A percentile compares a stretch with the other conserved stretches of the same genome.
These are phyloP conservation scores for Papiliotrema laurentii DNA, from an alignment of 1,284 basidiomycete genomes.

Conservation along the genomic window DNA sequence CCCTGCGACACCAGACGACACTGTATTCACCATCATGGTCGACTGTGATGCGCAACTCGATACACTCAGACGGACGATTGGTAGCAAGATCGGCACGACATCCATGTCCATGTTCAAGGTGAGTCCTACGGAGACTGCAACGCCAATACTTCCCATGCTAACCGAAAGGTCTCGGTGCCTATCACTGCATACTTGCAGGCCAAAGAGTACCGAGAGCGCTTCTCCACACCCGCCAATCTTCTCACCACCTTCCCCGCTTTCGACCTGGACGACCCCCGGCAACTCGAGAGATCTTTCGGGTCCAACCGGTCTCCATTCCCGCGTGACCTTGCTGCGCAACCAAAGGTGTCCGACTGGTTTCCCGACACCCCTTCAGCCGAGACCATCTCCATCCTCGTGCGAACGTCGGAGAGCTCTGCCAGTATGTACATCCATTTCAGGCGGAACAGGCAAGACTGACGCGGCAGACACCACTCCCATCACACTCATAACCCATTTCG, in stretches of 20 bases:
- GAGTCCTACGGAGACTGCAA: not conserved
- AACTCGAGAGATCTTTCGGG: slow-evolving; percentile 22
- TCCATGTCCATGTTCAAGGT: slow-evolving; percentile 42
- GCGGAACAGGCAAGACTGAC: not conserved
- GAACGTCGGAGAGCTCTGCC: slow-evolving; percentile 15
- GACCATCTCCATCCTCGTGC: slow-evolving; percentile 31
- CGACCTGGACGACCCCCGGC: slow-evolving; percentile 38
- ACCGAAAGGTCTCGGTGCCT: slow-evolving; percentile 41
- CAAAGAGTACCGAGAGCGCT: slow-evolving; percentile 28
- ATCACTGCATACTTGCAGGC: slow-evolving; percentile 37
- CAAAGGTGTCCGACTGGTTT: slow-evolving; percentile 18
- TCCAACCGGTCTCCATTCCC: slow-evolving; percentile 9
- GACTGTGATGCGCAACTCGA: slow-evolving; percentile 23
- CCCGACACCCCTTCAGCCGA: slow-evolving; percentile 13
- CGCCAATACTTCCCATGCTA: not conserved
- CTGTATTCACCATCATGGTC: slow-evolving; percentile 31
- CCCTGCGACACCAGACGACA: slow-evolving; percentile 9
- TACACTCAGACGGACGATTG: slow-evolving; percentile 25
- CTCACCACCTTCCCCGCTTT: slow-evolving; percentile 38
- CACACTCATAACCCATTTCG: slow-evolving; percentile 31
- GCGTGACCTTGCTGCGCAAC: slow-evolving; percentile 1
- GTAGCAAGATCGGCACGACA: slow-evolving; percentile 19
- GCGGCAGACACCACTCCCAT: slow-evolving; percentile 16
- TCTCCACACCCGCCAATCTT: slow-evolving; percentile 27
- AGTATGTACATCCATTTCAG: slow-evolving; percentile 6